phyloP scores from a whole-genome alignment of 805 yeast genomes.

The Vanderwaltozyma tropicalis region DNA sequence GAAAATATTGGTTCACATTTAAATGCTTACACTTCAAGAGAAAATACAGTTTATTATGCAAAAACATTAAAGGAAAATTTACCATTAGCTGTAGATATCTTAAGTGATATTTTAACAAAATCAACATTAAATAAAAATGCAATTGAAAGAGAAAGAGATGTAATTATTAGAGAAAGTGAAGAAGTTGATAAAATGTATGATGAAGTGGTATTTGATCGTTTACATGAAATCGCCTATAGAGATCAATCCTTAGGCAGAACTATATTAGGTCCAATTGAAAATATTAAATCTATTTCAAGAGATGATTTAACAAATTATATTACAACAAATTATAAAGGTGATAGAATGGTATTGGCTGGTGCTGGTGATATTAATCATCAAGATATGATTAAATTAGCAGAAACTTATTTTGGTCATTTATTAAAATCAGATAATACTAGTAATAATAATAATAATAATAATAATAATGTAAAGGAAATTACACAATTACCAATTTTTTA shows the following conservation, averaged over 20 bases:
- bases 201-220: slow-evolving; percentile 93
- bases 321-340: slow-evolving; percentile 80
- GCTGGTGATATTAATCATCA: slow-evolving; percentile 91
- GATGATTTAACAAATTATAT: slow-evolving; percentile 73
- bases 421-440: slow-evolving; percentile 29
- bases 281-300: slow-evolving; percentile 70
- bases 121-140: slow-evolving; percentile 75
- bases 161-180: slow-evolving; percentile 90
- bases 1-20: slow-evolving; percentile 95
- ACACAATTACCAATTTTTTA: slow-evolving; percentile 62
- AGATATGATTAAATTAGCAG: slow-evolving; percentile 66
- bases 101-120: slow-evolving; percentile 80
- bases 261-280: slow-evolving; percentile 85
- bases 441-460: neutral
- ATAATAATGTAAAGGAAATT: neutral
- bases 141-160: slow-evolving; percentile 92
- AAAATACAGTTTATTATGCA: slow-evolving; percentile 93
- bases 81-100: slow-evolving; percentile 74
- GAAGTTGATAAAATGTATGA: slow-evolving; percentile 98
- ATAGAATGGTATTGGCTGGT: slow-evolving; percentile 96
- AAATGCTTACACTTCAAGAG: slow-evolving; percentile 97
- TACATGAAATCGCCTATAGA: slow-evolving; percentile 85
- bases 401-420: slow-evolving; percentile 64
- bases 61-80: slow-evolving; percentile 74
- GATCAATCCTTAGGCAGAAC: slow-evolving; percentile 94